These are phyloP conservation scores for Termitomyces titanicus DNA, from an alignment of 768 basidiomycete species.

Conservation along the genomic window DNA sequence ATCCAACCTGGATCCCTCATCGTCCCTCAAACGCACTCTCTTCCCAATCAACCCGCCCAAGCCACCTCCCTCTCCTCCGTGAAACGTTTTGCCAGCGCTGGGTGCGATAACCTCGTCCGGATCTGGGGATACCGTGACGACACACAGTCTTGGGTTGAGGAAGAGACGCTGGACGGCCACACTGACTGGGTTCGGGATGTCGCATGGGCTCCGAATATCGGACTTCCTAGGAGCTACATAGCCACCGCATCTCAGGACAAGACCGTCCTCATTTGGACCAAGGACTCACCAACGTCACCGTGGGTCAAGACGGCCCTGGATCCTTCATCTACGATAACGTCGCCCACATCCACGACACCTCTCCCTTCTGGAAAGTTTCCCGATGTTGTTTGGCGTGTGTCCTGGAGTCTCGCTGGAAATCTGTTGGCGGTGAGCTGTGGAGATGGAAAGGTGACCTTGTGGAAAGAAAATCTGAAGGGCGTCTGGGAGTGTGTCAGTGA, in stretches of 20 bases:
- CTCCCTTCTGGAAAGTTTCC: conserved; percentile 79
- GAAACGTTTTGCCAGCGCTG: conserved; percentile 93
- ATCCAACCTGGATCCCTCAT: conserved; percentile 83
- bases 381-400: conserved; percentile 98
- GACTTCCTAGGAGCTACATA: conserved; percentile 90
- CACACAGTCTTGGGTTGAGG: conserved; percentile 85
- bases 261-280: conserved; percentile 90
- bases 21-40: conserved; percentile 50
- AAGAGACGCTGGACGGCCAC: conserved; percentile 88
- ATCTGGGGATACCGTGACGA: conserved; percentile 93
- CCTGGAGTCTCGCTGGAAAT: conserved; percentile 96
- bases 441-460: conserved; percentile 95
- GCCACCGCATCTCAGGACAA: conserved; percentile 95
- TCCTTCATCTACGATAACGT: conserved; percentile 51
- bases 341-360: conserved; percentile 38
- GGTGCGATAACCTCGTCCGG: conserved; percentile 93
- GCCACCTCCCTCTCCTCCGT: conserved; percentile 49
- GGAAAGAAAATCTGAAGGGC: conserved; percentile 98
- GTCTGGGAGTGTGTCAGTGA: conserved; percentile 97
- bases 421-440: conserved; percentile 95
- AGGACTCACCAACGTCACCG: conserved; percentile 65
- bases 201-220: conserved; percentile 98
- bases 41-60: conserved; percentile 41
- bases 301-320: conserved; percentile 85
- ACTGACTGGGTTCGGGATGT: conserved; percentile 98